These are phyloP conservation scores for Biancaea sappan DNA, from an alignment of 306 rosid genomes.

Conservation along the genomic window DNA sequence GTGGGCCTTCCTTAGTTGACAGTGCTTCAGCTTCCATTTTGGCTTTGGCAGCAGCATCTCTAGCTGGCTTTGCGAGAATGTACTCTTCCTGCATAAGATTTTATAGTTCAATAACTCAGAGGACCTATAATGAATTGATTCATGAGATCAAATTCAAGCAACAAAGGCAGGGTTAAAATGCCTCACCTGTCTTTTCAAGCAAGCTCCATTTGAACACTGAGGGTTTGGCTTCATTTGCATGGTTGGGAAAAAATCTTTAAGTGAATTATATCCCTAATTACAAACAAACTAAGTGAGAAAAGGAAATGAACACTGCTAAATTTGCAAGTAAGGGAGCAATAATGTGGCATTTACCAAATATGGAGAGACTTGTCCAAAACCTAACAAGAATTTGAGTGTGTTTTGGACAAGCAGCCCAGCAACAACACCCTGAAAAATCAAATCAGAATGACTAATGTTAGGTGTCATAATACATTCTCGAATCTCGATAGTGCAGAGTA, in stretches of 20 bases:
- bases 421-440: conserved; percentile 78
- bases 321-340: conserved; percentile 16
- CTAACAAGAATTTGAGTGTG: conserved; percentile 84
- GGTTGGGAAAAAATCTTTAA: conserved; percentile 93
- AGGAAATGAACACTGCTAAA: conserved; percentile 2
- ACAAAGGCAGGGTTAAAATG: conserved; percentile 25
- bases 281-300: conserved; percentile 32
- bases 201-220: conserved; percentile 89
- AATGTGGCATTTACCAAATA: conserved; percentile 66
- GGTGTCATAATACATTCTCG: no score
- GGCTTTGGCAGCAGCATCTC: conserved; percentile 92
- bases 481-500: no score
- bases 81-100: conserved; percentile 68
- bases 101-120: conserved; percentile 18
- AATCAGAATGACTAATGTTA: conserved; percentile 26
- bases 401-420: conserved; percentile 97
- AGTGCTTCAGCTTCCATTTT: conserved; percentile 70
- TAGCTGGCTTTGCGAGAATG: conserved; percentile 69
- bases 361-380: conserved; percentile 83
- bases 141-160: conserved; percentile 16
- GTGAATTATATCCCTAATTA: conserved; percentile 92
- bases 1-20: conserved; percentile 60
- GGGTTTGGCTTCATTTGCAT: conserved; percentile 99
- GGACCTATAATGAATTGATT: conserved; percentile 7
- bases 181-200: conserved; percentile 81